Evolutionary conservation across 148 eudicot species (phyloP), one percentile per base, ranked within the genome.

Genomic region (Camellia japonica): DNA sequence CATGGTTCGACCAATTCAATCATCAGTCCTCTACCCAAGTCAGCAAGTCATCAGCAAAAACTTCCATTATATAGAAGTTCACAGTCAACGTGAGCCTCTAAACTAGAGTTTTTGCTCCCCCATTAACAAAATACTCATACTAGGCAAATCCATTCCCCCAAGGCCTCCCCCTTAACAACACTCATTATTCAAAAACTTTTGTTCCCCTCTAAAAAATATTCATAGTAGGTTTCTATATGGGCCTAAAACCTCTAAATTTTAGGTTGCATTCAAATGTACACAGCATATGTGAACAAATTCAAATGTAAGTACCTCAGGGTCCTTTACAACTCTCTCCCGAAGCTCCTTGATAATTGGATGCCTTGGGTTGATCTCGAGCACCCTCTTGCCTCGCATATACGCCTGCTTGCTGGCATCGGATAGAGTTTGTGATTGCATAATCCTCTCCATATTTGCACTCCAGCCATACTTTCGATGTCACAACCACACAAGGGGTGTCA

Each of bases 331-430:
- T 86, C 94, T 88, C 87, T 89, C 99, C 60, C 90, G 90, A 46
- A 95, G 95, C 93, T 93, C 94, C 90, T 93, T 93, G 65, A 95
- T 88, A 74, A 95, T 95, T n/a, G 99, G 99, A 82, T 95, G 99
- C 83, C 99, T 85, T 7, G 99, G 95, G 84, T 95, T 95, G 78
- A 95, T 93, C 75, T 95, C 99, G 61, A 95, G 97, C 52, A 95
- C 99, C 88, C 99, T 88, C 86, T 95, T 95, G 47, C 99, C 99
- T 19, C 89, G 88, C 99, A 95, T 95, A 83, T 93, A 95, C 18
- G 97, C 97, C 83, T 95, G 99, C 83, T 95, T 95, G 81, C 62
- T 91, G 54, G 99, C 90, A 84, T 95, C 99, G 3, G 97, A 88
- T 9, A 93, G 83, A 18, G 99, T 95, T 73, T 93, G 99, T 12